Evolutionary conservation across 495 filamentous ascomycete species (phyloP), one percentile per base, ranked within the genome.

Genomic region (Recurvomyces mirabilis): DNA sequence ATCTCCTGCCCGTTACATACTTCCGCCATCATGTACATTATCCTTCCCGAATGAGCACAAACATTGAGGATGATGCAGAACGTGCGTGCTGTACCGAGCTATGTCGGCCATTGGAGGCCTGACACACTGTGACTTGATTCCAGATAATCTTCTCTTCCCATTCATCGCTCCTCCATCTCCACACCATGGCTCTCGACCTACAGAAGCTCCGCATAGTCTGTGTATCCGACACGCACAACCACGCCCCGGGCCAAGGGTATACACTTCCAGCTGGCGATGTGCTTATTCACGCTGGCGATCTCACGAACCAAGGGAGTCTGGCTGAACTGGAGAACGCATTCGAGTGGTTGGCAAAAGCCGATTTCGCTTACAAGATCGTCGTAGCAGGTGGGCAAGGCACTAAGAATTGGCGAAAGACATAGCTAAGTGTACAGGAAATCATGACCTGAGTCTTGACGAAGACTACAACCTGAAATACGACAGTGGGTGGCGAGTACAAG

Each of bases 361-460:
- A 75, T 40, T 78, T 68, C 51, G 68, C 75, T 59, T 62, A 66
- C 12, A 78, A 75, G 53, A 71, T 78, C 44, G 60, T 78, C 0
- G 61, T 78, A 57, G 74, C 71, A 52, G 75, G 75, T 77, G 56
- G 51, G 62, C 14, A 10, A 18, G 26, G 28, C n/a, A 15, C 11
- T 7, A n/a, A 9, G 26, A 30, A 30, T 9, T 9, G n/a, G n/a
- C 9, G n/a, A 38, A 35, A 12, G n/a, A 14, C 20, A 10, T 28
- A 18, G 37, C 35, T 47, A 14, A 41, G 23, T 26, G n/a, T 10
- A 29, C 47, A 84, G 81, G 83, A 19, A 91, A 89, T 55, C 84
- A 91, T 55, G 84, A 91, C 52, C 67, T 87, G 37, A 82, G 80
- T 0, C 65, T 91, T 4, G 83, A 88, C 57, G 43, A 55, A 15